A percentile compares a stretch with the other conserved stretches of the same genome.
phyloP scores from a whole-genome alignment of 2,329 filamentous ascomycete species.

The Pseudocercospora pini-densiflorae region DNA sequence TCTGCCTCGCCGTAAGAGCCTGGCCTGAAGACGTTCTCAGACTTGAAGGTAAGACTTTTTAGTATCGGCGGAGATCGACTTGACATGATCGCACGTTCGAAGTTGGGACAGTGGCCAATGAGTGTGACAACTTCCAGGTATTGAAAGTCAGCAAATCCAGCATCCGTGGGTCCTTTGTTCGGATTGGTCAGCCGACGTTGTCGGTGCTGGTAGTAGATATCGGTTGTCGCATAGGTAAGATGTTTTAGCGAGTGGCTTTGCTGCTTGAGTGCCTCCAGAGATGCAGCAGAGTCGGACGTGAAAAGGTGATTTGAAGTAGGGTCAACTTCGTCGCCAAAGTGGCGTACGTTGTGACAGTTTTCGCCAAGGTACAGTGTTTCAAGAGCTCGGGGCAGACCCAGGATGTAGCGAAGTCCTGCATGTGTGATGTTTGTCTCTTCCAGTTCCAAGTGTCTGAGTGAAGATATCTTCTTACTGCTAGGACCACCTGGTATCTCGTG shows the following conservation, averaged over 20 bases:
- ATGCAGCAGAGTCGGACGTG: conserved; percentile 15
- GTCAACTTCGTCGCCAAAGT: conserved; percentile 23
- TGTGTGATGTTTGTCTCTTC: conserved; percentile 32
- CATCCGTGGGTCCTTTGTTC: conserved; percentile 17
- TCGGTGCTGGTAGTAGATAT: conserved; percentile 12
- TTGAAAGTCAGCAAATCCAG: conserved; percentile 26
- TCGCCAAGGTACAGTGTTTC: conserved; percentile 27
- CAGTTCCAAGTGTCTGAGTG: conserved; percentile 27
- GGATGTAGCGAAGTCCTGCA: conserved; percentile 25
- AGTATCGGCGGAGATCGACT: conserved; percentile 26
- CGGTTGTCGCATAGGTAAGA: conserved; percentile 26
- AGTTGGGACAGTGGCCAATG: conserved; percentile 25
- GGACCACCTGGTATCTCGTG: conserved; percentile 3
- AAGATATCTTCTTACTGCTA: conserved; percentile 10
- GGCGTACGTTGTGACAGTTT: conserved; percentile 27
- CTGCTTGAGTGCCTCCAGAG: conserved; percentile 25
- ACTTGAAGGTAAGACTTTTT: conserved; percentile 16
- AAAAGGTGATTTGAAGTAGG: conserved; percentile 28
- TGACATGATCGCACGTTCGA: conserved; percentile 30
- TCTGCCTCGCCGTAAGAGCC: neutral
- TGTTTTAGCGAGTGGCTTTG: conserved; percentile 27
- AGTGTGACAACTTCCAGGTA: conserved; percentile 23
- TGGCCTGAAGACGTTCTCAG: conserved; percentile 17
- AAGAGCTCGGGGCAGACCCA: conserved; percentile 27
- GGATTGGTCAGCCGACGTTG: neutral